Evolutionary conservation across 2,329 filamentous ascomycete species (phyloP).

Genomic region (Beauveria caledonica): DNA sequence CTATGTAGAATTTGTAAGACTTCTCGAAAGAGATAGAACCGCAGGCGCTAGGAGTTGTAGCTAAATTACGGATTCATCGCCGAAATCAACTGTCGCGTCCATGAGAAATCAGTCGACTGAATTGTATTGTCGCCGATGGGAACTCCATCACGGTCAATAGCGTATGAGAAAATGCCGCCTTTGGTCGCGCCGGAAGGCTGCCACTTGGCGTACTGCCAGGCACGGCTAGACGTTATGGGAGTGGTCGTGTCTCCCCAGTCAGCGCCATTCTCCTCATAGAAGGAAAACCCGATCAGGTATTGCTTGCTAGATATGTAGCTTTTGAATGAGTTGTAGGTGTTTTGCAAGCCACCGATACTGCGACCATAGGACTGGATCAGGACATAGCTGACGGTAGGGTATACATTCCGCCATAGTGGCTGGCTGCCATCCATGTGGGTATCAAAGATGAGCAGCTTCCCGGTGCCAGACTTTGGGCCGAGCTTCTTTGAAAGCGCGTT

Average conservation of each 20-base stretch:
- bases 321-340: constrained; percentile 4
- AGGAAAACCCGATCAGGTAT: constrained; percentile 10
- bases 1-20: background rate
- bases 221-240: constrained; percentile 7
- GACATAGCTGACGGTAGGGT: constrained; percentile 6
- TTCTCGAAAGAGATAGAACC: background rate
- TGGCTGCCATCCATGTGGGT: constrained; percentile 8
- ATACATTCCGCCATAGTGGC: constrained; percentile 4
- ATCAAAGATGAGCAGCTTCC: constrained; percentile 9
- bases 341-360: constrained; percentile 1
- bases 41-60: no score
- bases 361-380: constrained; percentile 11
- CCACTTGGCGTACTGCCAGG: constrained; percentile 9
- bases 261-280: constrained; percentile 8
- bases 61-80: constrained; percentile 9
- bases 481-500: constrained; percentile 8
- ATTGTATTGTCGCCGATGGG: background rate
- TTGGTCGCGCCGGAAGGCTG: constrained; percentile 6
- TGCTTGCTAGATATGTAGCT: constrained; percentile 4
- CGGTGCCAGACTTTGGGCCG: constrained; percentile 9
- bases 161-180: constrained; percentile 12
- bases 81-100: constrained; percentile 1
- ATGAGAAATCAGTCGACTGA: constrained; percentile 3
- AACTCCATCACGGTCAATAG: constrained; percentile 10
- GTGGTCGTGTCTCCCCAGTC: constrained; percentile 5